These are phyloP conservation scores for Penicillium waksmanii DNA, from an alignment of 495 filamentous ascomycete species.

Conservation along the genomic window DNA sequence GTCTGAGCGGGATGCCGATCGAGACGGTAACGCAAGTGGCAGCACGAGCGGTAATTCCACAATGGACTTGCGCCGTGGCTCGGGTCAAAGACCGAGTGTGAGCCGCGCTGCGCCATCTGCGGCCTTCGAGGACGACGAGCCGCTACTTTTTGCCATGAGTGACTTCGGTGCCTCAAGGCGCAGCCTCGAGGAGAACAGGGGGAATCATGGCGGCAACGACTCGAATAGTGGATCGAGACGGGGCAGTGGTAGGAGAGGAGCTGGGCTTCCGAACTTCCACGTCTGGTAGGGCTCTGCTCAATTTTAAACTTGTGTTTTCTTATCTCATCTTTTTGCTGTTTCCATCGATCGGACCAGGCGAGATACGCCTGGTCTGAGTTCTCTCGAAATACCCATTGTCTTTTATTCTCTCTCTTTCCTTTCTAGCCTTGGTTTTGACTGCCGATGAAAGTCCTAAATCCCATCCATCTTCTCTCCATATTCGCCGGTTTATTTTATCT, in stretches of 20 bases:
- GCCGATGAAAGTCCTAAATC: slow-evolving; percentile 1
- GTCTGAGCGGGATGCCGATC: slow-evolving; percentile 42
- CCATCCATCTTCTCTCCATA: slow-evolving; percentile 9
- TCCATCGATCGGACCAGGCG: neutral
- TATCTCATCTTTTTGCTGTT: too few relatives aligned
- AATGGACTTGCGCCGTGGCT: slow-evolving; percentile 40
- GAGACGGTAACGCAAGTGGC: slow-evolving; percentile 58
- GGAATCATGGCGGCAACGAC: slow-evolving; percentile 42
- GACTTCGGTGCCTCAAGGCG: slow-evolving; percentile 72
- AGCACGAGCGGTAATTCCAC: slow-evolving; percentile 51
- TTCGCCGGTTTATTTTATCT: slow-evolving; percentile 4
- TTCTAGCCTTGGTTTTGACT: slow-evolving; percentile 2
- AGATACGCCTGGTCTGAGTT: neutral
- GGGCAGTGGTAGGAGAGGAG: slow-evolving; percentile 44
- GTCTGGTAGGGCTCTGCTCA: slow-evolving; percentile 30
- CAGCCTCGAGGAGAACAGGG: slow-evolving; percentile 71
- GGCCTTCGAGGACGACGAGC: slow-evolving; percentile 70
- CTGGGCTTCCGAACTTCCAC: slow-evolving; percentile 38
- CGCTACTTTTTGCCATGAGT: slow-evolving; percentile 84
- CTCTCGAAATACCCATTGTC: slow-evolving; percentile 1
- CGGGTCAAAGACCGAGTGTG: slow-evolving; percentile 38
- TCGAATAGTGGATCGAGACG: slow-evolving; percentile 41
- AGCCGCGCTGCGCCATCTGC: slow-evolving; percentile 37
- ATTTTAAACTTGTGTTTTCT: neutral
- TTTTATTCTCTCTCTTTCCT: slow-evolving; percentile 4